phyloP scores from a whole-genome alignment of 2,329 filamentous ascomycete genomes.

The Leptographium lundbergii region DNA sequence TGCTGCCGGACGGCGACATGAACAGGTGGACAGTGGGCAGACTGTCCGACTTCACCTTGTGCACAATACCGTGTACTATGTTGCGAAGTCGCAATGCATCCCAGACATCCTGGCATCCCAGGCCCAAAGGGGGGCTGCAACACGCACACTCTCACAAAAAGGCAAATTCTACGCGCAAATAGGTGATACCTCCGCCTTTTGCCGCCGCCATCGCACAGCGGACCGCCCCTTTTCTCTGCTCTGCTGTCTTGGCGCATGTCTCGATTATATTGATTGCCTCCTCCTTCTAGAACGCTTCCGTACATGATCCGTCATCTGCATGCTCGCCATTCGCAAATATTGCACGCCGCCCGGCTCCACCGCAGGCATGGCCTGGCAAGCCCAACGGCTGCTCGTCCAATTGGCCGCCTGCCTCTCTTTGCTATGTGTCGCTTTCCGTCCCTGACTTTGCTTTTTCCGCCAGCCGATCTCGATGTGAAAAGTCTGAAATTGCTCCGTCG shows the following conservation, averaged over 20 bases:
- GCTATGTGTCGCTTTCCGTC: too few relatives aligned
- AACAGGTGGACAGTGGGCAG: constrained; percentile 4
- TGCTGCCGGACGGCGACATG: constrained; percentile 2
- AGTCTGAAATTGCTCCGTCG: too few relatives aligned
- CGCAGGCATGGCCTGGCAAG: neutral
- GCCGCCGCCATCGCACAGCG: constrained; percentile 3
- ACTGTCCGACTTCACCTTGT: neutral
- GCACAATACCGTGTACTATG: neutral
- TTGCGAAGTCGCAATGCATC: too few relatives aligned
- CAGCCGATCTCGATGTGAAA: too few relatives aligned
- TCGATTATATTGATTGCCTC: neutral
- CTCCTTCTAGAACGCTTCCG: constrained; percentile 7
- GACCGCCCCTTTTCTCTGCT: constrained; percentile 1
- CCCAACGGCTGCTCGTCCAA: too few relatives aligned
- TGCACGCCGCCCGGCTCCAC: neutral
- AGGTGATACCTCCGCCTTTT: constrained; percentile 1
- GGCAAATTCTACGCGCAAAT: too few relatives aligned
- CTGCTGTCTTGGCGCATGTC: too few relatives aligned
- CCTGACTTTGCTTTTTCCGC: too few relatives aligned
- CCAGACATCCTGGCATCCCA: too few relatives aligned
- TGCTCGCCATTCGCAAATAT: neutral
- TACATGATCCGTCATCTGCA: neutral
- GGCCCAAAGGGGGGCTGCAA: too few relatives aligned
- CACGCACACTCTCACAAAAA: too few relatives aligned
- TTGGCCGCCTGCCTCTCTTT: too few relatives aligned